Percentiles rank a stretch among this genome's conserved stretches.
Conservation (phyloP, 1,284 basidiomycete species). For the Sporisorium graminicola region DNA sequence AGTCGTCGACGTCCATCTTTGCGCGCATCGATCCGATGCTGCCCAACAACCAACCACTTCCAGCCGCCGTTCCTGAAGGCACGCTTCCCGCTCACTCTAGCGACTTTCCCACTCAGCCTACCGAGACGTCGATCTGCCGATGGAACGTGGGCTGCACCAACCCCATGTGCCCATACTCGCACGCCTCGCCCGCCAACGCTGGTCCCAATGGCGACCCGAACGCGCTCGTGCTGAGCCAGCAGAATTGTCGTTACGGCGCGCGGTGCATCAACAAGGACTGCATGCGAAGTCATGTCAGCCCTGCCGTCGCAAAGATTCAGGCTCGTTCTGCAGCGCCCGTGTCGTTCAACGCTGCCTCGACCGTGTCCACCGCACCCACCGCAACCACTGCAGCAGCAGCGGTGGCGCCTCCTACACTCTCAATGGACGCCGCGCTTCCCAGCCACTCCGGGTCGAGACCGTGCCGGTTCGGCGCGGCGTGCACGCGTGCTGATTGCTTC, state of each 20-base stretch:
- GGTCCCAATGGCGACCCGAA: constrained; percentile 45
- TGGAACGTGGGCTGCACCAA: constrained; percentile 64
- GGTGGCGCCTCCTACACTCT: constrained; percentile 4
- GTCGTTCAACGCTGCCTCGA: neutral
- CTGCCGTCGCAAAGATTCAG: constrained; percentile 38
- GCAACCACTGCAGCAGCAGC: neutral
- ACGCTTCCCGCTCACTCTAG: constrained; percentile 11
- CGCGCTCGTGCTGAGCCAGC: constrained; percentile 61
- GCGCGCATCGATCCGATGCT: constrained; percentile 64
- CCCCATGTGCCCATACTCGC: constrained; percentile 63
- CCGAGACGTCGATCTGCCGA: constrained; percentile 57
- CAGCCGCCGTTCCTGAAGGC: constrained; percentile 3
- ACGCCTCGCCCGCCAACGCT: constrained; percentile 62
- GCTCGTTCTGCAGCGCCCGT: neutral
- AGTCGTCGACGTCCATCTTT: constrained; percentile 46
- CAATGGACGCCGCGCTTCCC: constrained; percentile 26
- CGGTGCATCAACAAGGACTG: constrained; percentile 62
- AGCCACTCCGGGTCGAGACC: constrained; percentile 20
- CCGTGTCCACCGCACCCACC: neutral
- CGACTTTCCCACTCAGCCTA: constrained; percentile 56
- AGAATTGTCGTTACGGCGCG: constrained; percentile 56
- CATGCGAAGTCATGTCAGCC: constrained; percentile 62
- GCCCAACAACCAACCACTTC: constrained; percentile 50
- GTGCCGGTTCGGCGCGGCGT: constrained; percentile 52
- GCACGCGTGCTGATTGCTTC: constrained; percentile 55